phyloP scores from a whole-genome alignment of 1,284 basidiomycete genomes.

The Cutaneotrichosporon arboriforme region DNA sequence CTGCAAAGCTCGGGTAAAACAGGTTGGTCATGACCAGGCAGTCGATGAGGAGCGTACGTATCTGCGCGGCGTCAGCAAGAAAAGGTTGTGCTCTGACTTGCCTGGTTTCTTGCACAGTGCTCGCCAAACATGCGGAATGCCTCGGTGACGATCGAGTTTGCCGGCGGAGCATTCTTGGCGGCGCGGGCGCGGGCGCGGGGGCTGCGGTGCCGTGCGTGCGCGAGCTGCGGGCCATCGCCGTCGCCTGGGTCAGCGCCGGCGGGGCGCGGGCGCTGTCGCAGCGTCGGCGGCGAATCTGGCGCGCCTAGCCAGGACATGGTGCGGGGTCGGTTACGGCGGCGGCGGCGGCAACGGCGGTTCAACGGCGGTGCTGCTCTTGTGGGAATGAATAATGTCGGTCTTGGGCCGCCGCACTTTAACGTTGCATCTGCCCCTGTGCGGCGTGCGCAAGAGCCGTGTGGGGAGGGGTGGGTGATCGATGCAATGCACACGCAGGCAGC shows the following conservation, averaged over 20 bases:
- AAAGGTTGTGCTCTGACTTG: constrained; percentile 13
- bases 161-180: neutral
- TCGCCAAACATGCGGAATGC: constrained; percentile 45
- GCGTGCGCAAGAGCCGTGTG: no score
- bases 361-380: no score
- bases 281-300: constrained; percentile 7
- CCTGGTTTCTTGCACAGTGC: constrained; percentile 48
- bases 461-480: no score
- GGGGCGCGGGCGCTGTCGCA: constrained; percentile 11
- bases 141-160: constrained; percentile 15
- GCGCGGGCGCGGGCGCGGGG: neutral
- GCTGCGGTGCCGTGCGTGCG: no score
- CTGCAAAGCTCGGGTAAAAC: constrained; percentile 82
- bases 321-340: neutral
- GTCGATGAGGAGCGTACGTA: constrained; percentile 86
- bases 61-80: constrained; percentile 62
- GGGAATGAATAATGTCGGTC: no score
- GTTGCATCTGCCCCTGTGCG: no score
- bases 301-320: constrained; percentile 22
- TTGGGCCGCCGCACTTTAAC: no score
- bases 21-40: constrained; percentile 92
- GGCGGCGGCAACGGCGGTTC: no score
- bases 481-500: no score
- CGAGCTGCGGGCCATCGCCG: neutral
- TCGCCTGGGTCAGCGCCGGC: neutral